These are phyloP conservation scores for Venustampulla echinocandica DNA, from an alignment of 495 filamentous ascomycete species.

Conservation along the genomic window DNA sequence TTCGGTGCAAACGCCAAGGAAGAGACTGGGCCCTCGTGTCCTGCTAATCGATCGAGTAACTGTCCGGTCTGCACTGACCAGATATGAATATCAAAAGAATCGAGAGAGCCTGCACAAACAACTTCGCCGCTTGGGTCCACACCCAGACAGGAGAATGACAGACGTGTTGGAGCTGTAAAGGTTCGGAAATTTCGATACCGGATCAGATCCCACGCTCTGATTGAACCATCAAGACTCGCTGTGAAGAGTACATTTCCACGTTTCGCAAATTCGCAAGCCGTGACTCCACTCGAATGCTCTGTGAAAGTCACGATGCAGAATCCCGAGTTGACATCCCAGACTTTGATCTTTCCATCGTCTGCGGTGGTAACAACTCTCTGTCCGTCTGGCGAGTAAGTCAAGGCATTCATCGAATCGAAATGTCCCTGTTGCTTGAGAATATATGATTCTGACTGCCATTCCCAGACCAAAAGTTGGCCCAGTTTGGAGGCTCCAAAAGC, in stretches of 20 bases:
- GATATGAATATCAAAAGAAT: slow-evolving; percentile 93
- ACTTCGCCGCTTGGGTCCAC: slow-evolving; percentile 97
- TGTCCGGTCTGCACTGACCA: slow-evolving; percentile 99
- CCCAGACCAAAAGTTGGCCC: slow-evolving; percentile 93
- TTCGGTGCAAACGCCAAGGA: slow-evolving; percentile 81
- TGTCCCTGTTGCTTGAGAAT: slow-evolving; percentile 97
- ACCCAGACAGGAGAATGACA: slow-evolving; percentile 87
- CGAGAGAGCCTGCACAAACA: slow-evolving; percentile 86
- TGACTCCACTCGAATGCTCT: slow-evolving; percentile 90
- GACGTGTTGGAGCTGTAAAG: slow-evolving; percentile 82
- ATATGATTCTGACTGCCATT: slow-evolving; percentile 99
- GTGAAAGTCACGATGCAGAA: slow-evolving; percentile 98
- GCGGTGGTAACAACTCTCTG: slow-evolving; percentile 85
- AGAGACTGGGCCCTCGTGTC: slow-evolving; percentile 89
- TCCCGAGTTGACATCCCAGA: slow-evolving; percentile 93
- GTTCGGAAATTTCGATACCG: slow-evolving; percentile 95
- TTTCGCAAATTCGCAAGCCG: slow-evolving; percentile 90
- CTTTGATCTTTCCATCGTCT: slow-evolving; percentile 96
- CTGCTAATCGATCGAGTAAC: slow-evolving; percentile 78
- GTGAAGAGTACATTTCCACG: slow-evolving; percentile 93
- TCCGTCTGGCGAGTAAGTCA: slow-evolving; percentile 89
- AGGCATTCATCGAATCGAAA: slow-evolving; percentile 89
- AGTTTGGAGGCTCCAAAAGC: slow-evolving; percentile 95
- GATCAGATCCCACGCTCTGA: slow-evolving; percentile 94
- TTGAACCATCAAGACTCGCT: slow-evolving; percentile 82